Evolutionary conservation across 495 filamentous ascomycete species (phyloP).

Genomic region (Aspergillus panamensis): DNA sequence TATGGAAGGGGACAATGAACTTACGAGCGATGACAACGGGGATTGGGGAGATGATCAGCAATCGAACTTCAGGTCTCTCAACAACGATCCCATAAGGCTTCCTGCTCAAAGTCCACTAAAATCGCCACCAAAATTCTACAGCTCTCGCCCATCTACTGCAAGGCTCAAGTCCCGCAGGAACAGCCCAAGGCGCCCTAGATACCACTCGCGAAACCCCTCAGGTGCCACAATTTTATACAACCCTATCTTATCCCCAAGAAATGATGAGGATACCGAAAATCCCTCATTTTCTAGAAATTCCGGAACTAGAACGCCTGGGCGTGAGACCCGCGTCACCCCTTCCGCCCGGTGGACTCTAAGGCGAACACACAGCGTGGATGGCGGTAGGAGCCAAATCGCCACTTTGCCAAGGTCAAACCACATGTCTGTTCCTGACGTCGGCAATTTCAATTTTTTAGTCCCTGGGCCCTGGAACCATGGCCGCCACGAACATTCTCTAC

Average conservation of each 20-base stretch:
- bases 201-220: conserved; percentile 59
- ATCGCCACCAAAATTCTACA: conserved; percentile 41
- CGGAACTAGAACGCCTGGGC: conserved; percentile 27
- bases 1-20: conserved; percentile 84
- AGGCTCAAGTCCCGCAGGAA: conserved; percentile 35
- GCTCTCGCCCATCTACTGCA: conserved; percentile 45
- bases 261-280: conserved; percentile 46
- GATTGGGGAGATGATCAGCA: conserved; percentile 39
- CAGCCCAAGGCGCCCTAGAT: conserved; percentile 36
- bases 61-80: conserved; percentile 34
- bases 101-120: conserved; percentile 24
- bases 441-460: conserved; percentile 41
- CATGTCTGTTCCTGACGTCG: conserved; percentile 52
- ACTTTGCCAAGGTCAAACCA: conserved; percentile 48
- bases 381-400: conserved; percentile 38
- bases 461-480: conserved; percentile 31
- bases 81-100: conserved; percentile 9
- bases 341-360: conserved; percentile 27
- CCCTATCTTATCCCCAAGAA: conserved; percentile 40
- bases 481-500: conserved; percentile 52
- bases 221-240: conserved; percentile 73
- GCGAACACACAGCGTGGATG: conserved; percentile 24
- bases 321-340: conserved; percentile 17
- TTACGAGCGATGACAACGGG: conserved; percentile 74
- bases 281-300: conserved; percentile 24